Base-by-base conservation (phyloP, 345 rosid species). In the Toxicodendron radicans region DNA sequence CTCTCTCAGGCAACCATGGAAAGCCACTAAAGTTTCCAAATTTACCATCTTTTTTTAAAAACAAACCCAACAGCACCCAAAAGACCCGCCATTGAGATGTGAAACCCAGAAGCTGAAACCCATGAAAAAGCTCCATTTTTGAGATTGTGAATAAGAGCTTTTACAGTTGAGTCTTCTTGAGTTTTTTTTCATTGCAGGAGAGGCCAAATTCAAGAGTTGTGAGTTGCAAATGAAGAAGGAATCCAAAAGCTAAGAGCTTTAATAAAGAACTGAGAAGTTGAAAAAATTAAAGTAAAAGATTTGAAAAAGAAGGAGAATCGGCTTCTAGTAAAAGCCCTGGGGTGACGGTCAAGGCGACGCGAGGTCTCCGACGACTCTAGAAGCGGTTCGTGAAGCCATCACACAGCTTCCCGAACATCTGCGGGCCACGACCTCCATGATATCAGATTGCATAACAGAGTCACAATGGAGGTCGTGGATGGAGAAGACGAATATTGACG, bases 41-140 rank as follows among this genome's bases (percentile, higher is more conserved):
- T 71, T 82, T 82, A 21, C 73, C 80, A 71, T 87, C 85, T 72
- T 79, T 91, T 11, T 80, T 66, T 20, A 24, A 82, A 76, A 6
- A 79, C 54, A 73, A 92, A 73, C 60, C 89, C 92, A 67, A 91
- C 89, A 5, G 74, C 82, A 48, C 92, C 91, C 57, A 86, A 49
- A 56, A 89, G 59, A 49, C 86, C 82, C 17, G 82, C 92, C 48
- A 87, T 70, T 2, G 94, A 83, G 27, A 81, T n/a, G 54, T 70
- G 80, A 70, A 86, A 59, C 71, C 80, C 85, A 46, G 87, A 72
- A 75, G 86, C 70, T 21, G 87, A 80, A 66, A 75, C 66, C 87
- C 87, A 84, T 9, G n/a, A 54, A 54, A 80, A 64, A 73, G 74
- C 74, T 52, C 80, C 78, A 74, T 66, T 53, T 56, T 74, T 77